Conservation (phyloP, 192 early-diverging fungal genomes). For the Piromyces finnis region DNA sequence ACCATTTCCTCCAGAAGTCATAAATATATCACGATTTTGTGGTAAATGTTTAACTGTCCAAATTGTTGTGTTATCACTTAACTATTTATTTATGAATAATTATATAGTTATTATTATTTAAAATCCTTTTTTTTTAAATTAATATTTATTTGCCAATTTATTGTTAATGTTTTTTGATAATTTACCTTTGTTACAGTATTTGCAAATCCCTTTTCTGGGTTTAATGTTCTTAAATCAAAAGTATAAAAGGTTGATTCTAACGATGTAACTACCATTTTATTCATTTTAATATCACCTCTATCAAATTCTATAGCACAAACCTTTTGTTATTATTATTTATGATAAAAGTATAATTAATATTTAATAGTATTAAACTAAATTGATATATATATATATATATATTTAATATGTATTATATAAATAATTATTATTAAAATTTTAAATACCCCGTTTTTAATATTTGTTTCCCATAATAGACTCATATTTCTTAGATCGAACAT, state of each 20-base stretch:
- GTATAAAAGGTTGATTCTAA: slow-evolving; percentile 28
- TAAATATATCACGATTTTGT: slow-evolving; percentile 43
- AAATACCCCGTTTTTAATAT: slow-evolving; percentile 48
- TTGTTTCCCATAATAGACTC: slow-evolving; percentile 40
- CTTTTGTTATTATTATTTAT: slow-evolving; percentile 2
- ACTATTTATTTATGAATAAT: no score
- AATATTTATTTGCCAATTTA: no score
- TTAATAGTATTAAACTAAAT: no score
- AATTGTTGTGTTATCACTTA: slow-evolving; percentile 29
- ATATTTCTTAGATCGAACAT: slow-evolving; percentile 44
- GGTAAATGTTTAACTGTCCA: slow-evolving; percentile 48
- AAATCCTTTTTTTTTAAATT: no score
- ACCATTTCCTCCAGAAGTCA: slow-evolving; percentile 39
- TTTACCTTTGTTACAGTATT: slow-evolving; percentile 17
- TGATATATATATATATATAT: no score
- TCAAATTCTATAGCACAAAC: slow-evolving; percentile 33
- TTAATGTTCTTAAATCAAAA: slow-evolving; percentile 33
- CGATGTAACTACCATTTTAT: slow-evolving; percentile 32
- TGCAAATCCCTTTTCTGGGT: slow-evolving; percentile 22
- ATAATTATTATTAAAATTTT: not conserved
- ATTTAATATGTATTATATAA: no score
- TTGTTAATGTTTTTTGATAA: not conserved
- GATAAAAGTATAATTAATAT: no score
- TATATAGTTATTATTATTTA: no score
- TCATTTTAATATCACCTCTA: slow-evolving; percentile 27